These are phyloP conservation scores for Curvularia lunata DNA, from an alignment of 2,329 filamentous ascomycete genomes.

Conservation along the genomic window DNA sequence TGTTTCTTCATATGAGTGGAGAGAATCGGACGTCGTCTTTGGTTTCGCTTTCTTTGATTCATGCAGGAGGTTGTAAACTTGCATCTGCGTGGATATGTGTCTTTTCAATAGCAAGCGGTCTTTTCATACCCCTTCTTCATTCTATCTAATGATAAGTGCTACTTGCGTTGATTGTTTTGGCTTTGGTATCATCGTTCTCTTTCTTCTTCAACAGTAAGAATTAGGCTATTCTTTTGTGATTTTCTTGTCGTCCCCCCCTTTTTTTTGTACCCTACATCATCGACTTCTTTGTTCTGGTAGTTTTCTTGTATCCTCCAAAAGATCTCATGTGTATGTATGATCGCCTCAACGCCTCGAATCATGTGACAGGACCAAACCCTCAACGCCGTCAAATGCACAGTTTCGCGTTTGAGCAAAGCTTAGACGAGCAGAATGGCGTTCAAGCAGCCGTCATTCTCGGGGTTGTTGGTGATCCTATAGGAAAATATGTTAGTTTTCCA, in stretches of 20 bases:
- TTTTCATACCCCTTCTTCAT: not conserved
- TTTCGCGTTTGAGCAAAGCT: not conserved
- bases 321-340: not conserved
- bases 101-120: not conserved
- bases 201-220: not conserved
- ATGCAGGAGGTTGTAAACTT: too few species aligned
- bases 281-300: not conserved
- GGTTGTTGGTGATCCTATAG: constrained; percentile 43
- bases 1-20: too few species aligned
- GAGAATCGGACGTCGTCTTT: too few species aligned
- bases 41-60: too few species aligned
- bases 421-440: constrained; percentile 48
- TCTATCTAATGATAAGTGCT: not conserved
- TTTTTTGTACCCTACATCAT: not conserved
- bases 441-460: constrained; percentile 49
- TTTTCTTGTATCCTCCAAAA: not conserved
- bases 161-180: not conserved
- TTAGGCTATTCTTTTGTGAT: not conserved
- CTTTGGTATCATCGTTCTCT: not conserved
- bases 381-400: constrained; percentile 27
- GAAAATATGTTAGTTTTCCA: constrained; percentile 11
- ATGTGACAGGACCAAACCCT: constrained; percentile 1
- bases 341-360: constrained; percentile 17
- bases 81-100: too few species aligned
- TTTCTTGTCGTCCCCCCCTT: not conserved